Percentiles rank a stretch among this genome's conserved stretches.
These are phyloP conservation scores for Danielozyma ontarioensis DNA, from an alignment of 805 yeast genomes.

Conservation along the genomic window DNA sequence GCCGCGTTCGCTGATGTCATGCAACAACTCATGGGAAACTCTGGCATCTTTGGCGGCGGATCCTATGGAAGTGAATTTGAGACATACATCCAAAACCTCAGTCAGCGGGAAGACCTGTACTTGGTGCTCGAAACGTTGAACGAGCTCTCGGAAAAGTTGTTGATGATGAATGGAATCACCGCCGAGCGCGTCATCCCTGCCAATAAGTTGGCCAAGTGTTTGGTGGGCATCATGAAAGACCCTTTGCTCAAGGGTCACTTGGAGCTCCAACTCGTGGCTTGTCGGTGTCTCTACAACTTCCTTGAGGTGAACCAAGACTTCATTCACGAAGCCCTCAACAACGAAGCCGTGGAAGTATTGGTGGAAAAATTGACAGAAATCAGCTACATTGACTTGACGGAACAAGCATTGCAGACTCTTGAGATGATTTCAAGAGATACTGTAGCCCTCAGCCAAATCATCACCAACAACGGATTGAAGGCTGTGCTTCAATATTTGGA, in stretches of 20 bases:
- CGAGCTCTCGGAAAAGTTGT: constrained; percentile 56
- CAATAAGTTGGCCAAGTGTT: constrained; percentile 44
- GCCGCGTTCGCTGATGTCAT: constrained; percentile 26
- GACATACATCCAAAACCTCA: constrained; percentile 31
- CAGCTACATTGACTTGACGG: constrained; percentile 84
- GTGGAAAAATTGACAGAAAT: constrained; percentile 66
- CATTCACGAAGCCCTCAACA: constrained; percentile 55
- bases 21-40: constrained; percentile 29
- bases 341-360: constrained; percentile 62
- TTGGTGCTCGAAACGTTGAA: constrained; percentile 58
- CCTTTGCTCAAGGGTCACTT: constrained; percentile 57
- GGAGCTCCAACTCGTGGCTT: constrained; percentile 78
- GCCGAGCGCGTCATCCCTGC: constrained; percentile 65
- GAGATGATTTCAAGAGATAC: constrained; percentile 59
- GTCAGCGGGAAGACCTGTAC: constrained; percentile 51
- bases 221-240: constrained; percentile 55
- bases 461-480: constrained; percentile 56
- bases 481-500: constrained; percentile 73
- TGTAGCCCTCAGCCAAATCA: constrained; percentile 43
- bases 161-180: constrained; percentile 62
- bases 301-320: constrained; percentile 69
- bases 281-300: constrained; percentile 78
- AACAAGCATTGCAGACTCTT: constrained; percentile 76
- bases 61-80: constrained; percentile 24
- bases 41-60: constrained; percentile 13